Evolutionary conservation across 345 rosid genomes (phyloP), one percentile per base, ranked within the genome.

Genomic region (Gossypium ekmanianum): DNA sequence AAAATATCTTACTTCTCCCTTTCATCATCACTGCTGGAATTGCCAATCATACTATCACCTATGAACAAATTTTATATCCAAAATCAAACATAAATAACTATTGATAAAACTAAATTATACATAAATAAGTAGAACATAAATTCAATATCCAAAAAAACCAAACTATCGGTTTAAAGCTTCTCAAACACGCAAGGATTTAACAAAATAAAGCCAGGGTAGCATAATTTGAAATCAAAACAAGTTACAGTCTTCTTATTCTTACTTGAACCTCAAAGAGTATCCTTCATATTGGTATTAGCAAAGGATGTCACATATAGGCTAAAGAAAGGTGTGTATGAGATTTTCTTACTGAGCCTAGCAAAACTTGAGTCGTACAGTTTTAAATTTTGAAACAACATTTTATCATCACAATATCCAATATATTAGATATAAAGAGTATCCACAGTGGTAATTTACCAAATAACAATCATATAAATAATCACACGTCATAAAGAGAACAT

Each of bases 391-490:
- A 67, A 22, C 22, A 45, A 5, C n/a, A 67, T 11, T 13, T 18
- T 44, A 20, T 66, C 55, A 45, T 47, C 18, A 43, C 16, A 44
- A 44, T 20, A 6, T 20, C 16, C 34, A 22, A 17, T 43, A 43
- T 43, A 10, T 66, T 66, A 66, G 27, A 20, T 14, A 11, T 11
- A 66, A 11, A 67, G 39, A 20, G 10, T 6, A 63, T 64, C 51
- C 51, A 64, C 8, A 3, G 51, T 34, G 13, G 71, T 45, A 34
- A 67, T 20, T 45, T 45, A 67, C 54, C 71, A 67, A 67, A 67
- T 11, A 67, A 67, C n/a, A 45, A 67, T n/a, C 39, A 6, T 44
- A 67, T 45, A 45, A 67, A 67, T 45, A 45, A 7, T 7, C 47
- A 43, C 7, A 63, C 34, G 34, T 54, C 34, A 45, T 45, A 66